A percentile compares a stretch with the other conserved stretches of the same genome.
Conservation (phyloP, 345 rosid species). For the Kandelia obovata region DNA sequence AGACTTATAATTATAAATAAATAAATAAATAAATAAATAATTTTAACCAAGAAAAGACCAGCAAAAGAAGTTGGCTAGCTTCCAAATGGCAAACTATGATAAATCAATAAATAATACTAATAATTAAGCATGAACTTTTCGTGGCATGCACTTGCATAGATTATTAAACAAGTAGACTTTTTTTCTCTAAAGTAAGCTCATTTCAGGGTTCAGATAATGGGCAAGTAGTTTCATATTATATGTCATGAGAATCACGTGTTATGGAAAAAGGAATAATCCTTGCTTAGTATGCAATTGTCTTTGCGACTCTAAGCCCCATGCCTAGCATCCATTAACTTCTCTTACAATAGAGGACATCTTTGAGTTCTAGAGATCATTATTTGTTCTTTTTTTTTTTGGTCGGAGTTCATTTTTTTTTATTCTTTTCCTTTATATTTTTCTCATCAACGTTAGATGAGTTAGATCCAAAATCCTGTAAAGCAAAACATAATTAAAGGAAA, state of each 20-base stretch:
- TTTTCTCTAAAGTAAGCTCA: no score
- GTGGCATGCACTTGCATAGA: constrained; percentile 7
- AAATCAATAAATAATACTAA: not conserved
- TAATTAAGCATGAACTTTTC: not conserved
- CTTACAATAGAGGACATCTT: constrained; percentile 14
- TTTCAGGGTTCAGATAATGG: no score
- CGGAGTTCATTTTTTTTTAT: not conserved
- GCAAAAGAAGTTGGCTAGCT: not conserved
- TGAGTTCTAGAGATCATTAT: not conserved
- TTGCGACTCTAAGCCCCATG: not conserved
- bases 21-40: not conserved
- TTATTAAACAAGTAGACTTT: not conserved
- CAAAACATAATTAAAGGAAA: not conserved
- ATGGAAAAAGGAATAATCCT: not conserved
- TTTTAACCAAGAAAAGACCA: not conserved
- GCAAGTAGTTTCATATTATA: not conserved
- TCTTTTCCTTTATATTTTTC: not conserved
- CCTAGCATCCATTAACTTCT: constrained; percentile 4
- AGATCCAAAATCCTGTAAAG: not conserved
- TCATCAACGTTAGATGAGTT: no score
- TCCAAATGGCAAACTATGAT: not conserved
- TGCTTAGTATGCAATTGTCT: not conserved
- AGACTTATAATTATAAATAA: not conserved
- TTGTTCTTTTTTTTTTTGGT: constrained; percentile 5
- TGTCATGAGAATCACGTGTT: constrained; percentile 18